Conservation (phyloP, 805 yeast species). For the Wickerhamomyces rabaulensis region DNA sequence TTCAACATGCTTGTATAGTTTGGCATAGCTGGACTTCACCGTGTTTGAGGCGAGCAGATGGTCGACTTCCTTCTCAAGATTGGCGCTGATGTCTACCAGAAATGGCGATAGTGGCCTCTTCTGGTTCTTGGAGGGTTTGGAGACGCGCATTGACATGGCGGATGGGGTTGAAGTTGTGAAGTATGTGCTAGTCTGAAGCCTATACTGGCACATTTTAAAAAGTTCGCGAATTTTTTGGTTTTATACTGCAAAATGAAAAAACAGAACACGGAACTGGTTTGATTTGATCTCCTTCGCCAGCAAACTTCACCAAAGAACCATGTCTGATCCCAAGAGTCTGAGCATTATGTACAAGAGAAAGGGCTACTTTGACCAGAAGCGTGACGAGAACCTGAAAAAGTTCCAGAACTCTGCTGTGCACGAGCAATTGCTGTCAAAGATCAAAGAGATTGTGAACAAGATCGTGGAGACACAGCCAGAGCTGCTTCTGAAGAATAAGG, state of each 20-base stretch:
- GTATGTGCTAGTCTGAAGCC: not conserved
- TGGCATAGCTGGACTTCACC: not conserved
- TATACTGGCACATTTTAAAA: not conserved
- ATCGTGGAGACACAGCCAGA: conserved; percentile 18
- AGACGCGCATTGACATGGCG: not conserved
- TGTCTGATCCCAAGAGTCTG: not conserved
- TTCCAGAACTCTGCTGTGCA: conserved; percentile 16
- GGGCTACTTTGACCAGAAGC: conserved; percentile 17
- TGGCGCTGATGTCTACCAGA: not conserved
- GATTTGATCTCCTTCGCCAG: too few species aligned
- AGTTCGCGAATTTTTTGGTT: not conserved
- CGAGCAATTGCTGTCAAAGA: conserved; percentile 9
- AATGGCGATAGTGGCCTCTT: not conserved
- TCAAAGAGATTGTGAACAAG: conserved; percentile 10
- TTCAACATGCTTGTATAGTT: conserved; percentile 22
- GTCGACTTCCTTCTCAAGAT: conserved; percentile 4
- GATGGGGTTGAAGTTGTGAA: not conserved
- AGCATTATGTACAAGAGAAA: conserved; percentile 14
- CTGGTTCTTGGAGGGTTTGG: not conserved
- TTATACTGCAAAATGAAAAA: too few species aligned
- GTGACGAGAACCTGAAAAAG: conserved; percentile 10
- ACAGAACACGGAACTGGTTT: too few species aligned
- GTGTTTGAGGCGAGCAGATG: not conserved
- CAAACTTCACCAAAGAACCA: not conserved
- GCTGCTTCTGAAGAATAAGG: conserved; percentile 17